Base-by-base conservation (phyloP, 2,329 filamentous ascomycete genomes). In the Tolypocladium ovalisporum region DNA sequence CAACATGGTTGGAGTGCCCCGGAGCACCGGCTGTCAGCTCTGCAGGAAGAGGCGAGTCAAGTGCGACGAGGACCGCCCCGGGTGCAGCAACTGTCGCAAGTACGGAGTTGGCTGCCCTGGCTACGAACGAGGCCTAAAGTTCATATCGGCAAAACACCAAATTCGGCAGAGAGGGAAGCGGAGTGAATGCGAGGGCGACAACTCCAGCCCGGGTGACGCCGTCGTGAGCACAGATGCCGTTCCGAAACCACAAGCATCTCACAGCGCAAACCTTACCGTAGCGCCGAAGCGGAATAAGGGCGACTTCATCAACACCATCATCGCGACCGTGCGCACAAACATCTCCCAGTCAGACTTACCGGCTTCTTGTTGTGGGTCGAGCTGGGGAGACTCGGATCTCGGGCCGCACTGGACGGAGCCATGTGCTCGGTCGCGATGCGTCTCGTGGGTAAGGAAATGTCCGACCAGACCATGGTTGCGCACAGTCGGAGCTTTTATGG, bases 1-100 rank as follows among this genome's bases (percentile, higher is more conserved):
- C 59, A 63, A 52, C 62, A 71, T 73, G 71, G 72, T 73, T 52
- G 71, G 73, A 29, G 68, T 74, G 36, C 70, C 70, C 54, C 68
- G 70, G 47, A 74, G 68, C 61, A 71, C 64, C 59, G 67, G 66
- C 60, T 76, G 74, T 62, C 67, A 68, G 56, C 65, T 75, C 42
- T 75, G 74, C 64, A 68, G 72, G 58, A 71, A 69, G 63, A 68
- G 74, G 56, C 70, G 70, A 53, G 69, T 75, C 58, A 73, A 76
- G 67, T 79, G 78, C 60, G 77, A 80, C 62, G 71, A 78, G 63
- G 66, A 61, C 27, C 70, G 68, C 13, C 77, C 76, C 13, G 66
- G 64, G 56, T 75, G 73, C 56, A 65, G 63, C 29, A 76, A 75
- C 55, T 76, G 74, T 62, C 58, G 64, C 56, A 71, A 66, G 55